Percentiles rank a stretch among this genome's conserved stretches.
These are phyloP conservation scores for Apostasia shenzhenica DNA, from an alignment of 106 monocot species.

Conservation along the genomic window DNA sequence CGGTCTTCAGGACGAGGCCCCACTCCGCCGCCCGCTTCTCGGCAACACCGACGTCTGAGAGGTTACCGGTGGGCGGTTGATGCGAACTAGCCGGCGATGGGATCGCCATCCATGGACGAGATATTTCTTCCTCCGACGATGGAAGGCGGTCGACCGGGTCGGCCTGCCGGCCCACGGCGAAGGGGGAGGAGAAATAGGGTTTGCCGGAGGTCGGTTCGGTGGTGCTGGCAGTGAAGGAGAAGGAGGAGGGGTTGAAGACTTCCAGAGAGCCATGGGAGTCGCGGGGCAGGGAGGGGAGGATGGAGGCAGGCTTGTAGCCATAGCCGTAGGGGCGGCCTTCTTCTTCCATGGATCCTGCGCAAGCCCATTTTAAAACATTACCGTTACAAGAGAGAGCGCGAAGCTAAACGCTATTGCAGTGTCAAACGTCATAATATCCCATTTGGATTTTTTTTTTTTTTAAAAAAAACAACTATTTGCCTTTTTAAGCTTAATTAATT, in stretches of 20 bases:
- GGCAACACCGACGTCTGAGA: slow-evolving; percentile 12
- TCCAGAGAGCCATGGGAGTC: slow-evolving; percentile 90
- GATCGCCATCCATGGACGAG: slow-evolving; percentile 58
- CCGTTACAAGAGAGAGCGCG: not conserved
- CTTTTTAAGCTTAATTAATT: too few relatives aligned
- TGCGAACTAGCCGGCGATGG: slow-evolving; percentile 2
- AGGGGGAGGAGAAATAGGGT: slow-evolving; percentile 10
- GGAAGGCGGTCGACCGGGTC: not conserved
- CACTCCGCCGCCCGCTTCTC: slow-evolving; percentile 90
- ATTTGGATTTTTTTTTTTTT: too few relatives aligned
- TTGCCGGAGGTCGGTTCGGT: not conserved
- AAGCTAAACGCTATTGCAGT: too few relatives aligned
- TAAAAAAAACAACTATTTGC: too few relatives aligned
- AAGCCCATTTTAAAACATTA: not conserved
- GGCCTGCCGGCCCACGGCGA: slow-evolving; percentile 22
- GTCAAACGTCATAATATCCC: too few relatives aligned
- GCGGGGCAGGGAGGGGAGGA: slow-evolving; percentile 42
- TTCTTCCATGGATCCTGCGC: not conserved
- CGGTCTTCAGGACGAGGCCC: slow-evolving; percentile 83
- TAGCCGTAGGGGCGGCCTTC: not conserved
- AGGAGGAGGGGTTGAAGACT: slow-evolving; percentile 72
- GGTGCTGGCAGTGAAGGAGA: slow-evolving; percentile 9
- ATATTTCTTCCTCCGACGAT: slow-evolving; percentile 15
- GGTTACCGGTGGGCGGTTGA: not conserved
- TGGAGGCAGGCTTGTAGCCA: not conserved